Base-by-base conservation (phyloP, 179 eudicot genomes). In the Silene coronaria region DNA sequence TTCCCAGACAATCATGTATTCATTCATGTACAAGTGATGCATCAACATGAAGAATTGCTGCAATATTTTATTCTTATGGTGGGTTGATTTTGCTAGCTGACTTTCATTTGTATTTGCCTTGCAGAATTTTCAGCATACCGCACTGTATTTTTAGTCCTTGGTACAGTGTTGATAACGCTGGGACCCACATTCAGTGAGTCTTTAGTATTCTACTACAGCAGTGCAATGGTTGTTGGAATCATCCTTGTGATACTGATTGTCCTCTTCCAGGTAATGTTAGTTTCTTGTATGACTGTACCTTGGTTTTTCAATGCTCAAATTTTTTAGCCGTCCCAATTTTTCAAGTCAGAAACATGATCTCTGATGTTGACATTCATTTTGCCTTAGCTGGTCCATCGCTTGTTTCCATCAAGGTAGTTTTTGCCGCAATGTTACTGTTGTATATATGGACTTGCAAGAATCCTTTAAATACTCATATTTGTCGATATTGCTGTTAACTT, bases 171-270 rank as follows among this genome's bases (percentile, higher is more conserved):
- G 77, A 75, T 91, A 86, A 76, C 81, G 38, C 53, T 90, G 80
- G 98, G 97, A 57, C 81, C 91, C 71, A 70, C 75, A 48, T 80
- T 93, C 87, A 91, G 99, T 87, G 86, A 88, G 63, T 96, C 99
- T 68, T 71, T 93, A 74, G 82, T 88, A 71, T 91, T 91, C 83
- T 93, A 91, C 84, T 96, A 96, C 83, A 86, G 98, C 84, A 88
- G 98, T 84, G 96, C 96, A 19, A 96, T 96, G 99, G 81, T 84
- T 32, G 78, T 89, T 69, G 99, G 98, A 46, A 80, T 93, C 83
- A 77, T 93, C 82, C 92, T 96, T 80, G 89, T 96, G 75, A 83
- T 96, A 76, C 77, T 93, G 77, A 77, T 96, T 80, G 80, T 96
- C 78, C 98, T 93, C 76, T 96, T 96, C 80, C 99, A 96, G 96